Evolutionary conservation across 208 protist species (phyloP).

Genomic region (Trypanosoma congolense): DNA sequence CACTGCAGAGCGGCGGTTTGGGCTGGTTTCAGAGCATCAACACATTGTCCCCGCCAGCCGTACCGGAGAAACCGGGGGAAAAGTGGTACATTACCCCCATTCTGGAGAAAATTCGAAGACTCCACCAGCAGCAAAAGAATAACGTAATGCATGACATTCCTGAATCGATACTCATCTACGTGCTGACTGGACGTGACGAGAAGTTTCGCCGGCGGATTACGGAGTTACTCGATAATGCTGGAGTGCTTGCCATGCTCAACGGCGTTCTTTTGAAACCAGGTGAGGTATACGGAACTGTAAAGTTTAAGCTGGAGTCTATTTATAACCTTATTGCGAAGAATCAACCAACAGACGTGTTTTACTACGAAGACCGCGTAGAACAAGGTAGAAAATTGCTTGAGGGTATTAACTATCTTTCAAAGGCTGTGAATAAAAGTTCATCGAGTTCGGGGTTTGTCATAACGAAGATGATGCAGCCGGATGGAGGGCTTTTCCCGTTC

Average conservation of each 20-base stretch:
- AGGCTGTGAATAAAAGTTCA: conserved; percentile 23
- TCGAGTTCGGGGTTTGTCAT: conserved; percentile 6
- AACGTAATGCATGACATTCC: background rate
- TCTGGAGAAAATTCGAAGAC: conserved; percentile 14
- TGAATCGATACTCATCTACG: conserved; percentile 32
- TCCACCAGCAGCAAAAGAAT: conserved; percentile 7
- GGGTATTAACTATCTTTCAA: conserved; percentile 45
- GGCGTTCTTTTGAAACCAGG: conserved; percentile 64
- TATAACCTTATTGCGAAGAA: conserved; percentile 42
- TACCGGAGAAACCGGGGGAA: conserved; percentile 37
- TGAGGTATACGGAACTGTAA: conserved; percentile 61
- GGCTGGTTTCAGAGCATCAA: conserved; percentile 79
- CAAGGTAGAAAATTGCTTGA: conserved; percentile 50
- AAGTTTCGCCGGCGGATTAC: conserved; percentile 59
- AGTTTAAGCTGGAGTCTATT: conserved; percentile 67
- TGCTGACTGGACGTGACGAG: conserved; percentile 65
- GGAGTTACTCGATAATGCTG: conserved; percentile 45
- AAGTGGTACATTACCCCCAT: conserved; percentile 38
- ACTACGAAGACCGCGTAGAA: conserved; percentile 80
- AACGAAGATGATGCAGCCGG: conserved; percentile 1
- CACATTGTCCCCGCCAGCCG: conserved; percentile 58
- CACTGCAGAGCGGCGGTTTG: conserved; percentile 39
- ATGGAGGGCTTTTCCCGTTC: conserved; percentile 7
- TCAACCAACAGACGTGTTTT: conserved; percentile 44
- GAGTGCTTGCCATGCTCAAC: conserved; percentile 33